A percentile compares a stretch with the other conserved stretches of the same genome.
Conservation (phyloP, 345 rosid genomes). For the Ceriops decandra region DNA sequence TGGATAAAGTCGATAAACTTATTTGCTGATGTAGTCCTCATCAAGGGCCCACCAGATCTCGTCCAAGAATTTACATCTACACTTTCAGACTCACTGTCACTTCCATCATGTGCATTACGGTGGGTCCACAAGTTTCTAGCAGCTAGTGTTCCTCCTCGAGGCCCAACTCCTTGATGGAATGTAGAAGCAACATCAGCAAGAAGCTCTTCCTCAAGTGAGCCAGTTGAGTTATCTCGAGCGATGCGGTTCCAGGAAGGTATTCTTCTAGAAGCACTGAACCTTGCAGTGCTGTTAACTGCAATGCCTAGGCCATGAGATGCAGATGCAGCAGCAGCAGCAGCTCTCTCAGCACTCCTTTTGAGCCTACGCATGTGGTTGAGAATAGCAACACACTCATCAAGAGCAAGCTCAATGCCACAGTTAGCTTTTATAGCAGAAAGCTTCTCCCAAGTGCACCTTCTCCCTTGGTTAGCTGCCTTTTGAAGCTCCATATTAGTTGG, state of each 20-base stretch:
- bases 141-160: constrained; percentile 33
- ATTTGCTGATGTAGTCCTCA: constrained; percentile 92
- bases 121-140: constrained; percentile 42
- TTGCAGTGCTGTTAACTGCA: constrained; percentile 30
- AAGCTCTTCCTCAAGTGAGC: constrained; percentile 78
- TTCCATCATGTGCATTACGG: constrained; percentile 53
- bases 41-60: constrained; percentile 91
- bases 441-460: constrained; percentile 99
- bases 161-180: constrained; percentile 42
- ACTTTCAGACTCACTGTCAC: constrained; percentile 81
- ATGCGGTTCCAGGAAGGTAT: constrained; percentile 97
- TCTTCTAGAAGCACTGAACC: constrained; percentile 77
- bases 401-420: constrained; percentile 95
- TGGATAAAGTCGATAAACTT: constrained; percentile 74
- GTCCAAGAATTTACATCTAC: constrained; percentile 84
- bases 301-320: constrained; percentile 52
- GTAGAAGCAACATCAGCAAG: constrained; percentile 41
- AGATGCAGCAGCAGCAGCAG: constrained; percentile 53
- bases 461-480: constrained; percentile 59
- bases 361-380: constrained; percentile 97
- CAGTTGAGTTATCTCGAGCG: constrained; percentile 91
- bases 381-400: constrained; percentile 89
- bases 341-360: constrained; percentile 87
- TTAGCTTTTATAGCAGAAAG: constrained; percentile 94
- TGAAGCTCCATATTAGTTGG: constrained; percentile 37